Percentiles rank a stretch among this genome's conserved stretches.
These are phyloP conservation scores for Aspergillus melleus DNA, from an alignment of 2,329 filamentous ascomycete species.

Conservation along the genomic window DNA sequence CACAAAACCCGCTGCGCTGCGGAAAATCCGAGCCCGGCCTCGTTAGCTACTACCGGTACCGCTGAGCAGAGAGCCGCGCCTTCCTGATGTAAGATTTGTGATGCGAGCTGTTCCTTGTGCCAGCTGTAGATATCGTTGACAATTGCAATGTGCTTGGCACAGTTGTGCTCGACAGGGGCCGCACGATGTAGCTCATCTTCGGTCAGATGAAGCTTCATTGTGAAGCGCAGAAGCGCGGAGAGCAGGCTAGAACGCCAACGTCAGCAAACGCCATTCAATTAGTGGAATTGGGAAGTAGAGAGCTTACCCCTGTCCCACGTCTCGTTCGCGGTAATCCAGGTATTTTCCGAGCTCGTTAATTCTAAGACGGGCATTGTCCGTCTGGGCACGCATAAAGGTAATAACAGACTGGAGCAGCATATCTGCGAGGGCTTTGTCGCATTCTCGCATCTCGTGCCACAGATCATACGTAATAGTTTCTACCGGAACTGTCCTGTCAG, in stretches of 20 bases:
- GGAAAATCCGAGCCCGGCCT: background rate
- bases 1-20: background rate
- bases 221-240: slow-evolving; percentile 40
- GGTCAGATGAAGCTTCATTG: slow-evolving; percentile 1
- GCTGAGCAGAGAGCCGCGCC: background rate
- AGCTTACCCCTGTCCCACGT: slow-evolving; percentile 43
- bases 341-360: slow-evolving; percentile 33
- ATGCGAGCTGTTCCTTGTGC: slow-evolving; percentile 38
- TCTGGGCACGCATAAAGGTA: slow-evolving; percentile 45
- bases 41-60: too few relatives aligned
- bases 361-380: slow-evolving; percentile 28
- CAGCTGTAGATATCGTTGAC: slow-evolving; percentile 46
- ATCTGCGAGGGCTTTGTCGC: slow-evolving; percentile 38
- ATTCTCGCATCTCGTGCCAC: slow-evolving; percentile 41
- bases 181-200: background rate
- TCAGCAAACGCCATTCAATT: slow-evolving; percentile 3
- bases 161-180: slow-evolving; percentile 39
- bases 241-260: slow-evolving; percentile 25
- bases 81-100: background rate
- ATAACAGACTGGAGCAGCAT: slow-evolving; percentile 41
- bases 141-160: slow-evolving; percentile 40
- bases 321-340: slow-evolving; percentile 41
- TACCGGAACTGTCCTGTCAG: slow-evolving; percentile 22
- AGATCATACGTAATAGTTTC: slow-evolving; percentile 44
- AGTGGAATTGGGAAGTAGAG: too few relatives aligned